Base-by-base conservation (phyloP, 2,329 filamentous ascomycete genomes). In the Xylariaceae sp. region DNA sequence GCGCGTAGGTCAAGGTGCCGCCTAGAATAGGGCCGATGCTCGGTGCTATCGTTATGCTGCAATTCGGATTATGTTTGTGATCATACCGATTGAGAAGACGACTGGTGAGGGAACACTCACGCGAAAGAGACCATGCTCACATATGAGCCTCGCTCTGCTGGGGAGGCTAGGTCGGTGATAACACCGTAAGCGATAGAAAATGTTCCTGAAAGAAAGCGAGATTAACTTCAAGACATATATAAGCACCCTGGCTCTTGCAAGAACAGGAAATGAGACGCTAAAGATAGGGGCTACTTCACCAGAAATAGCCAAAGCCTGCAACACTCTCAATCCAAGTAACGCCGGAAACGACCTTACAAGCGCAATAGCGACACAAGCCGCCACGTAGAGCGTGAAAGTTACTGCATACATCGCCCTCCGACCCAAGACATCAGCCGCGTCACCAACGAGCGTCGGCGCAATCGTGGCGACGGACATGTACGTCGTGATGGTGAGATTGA, bases 271-370 rank as follows among this genome's bases (percentile, higher is more conserved):
- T n/a, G n/a, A n/a, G n/a, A n/a, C n/a, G n/a, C n/a, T n/a, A n/a
- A n/a, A n/a, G n/a, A n/a, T n/a, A n/a, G n/a, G n/a, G n/a, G n/a
- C n/a, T n/a, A n/a, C n/a, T n/a, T n/a, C n/a, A 49, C 48, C 50
- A 3, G 45, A 46, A 27, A 33, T 48, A 17, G 40, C 50, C 3
- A 43, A 48, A 12, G 72, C 75, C 55, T 80, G 76, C 19, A 78
- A 37, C 43, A 67, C 67, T 0, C 76, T 65, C n/a, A 79, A 58
- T 2, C 74, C 63, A 35, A 80, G 45, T 3, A 79, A 56, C 1
- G 73, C 67, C 0, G 63, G 58, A 42, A 71, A 74, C 48, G 56
- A 67, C 44, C 66, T 60, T 49, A 73, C 69, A 35, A 72, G 45
- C 3, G 64, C 70, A 4, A 76, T 61, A 1, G 67, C 73, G 21